Percentiles rank a stretch among this genome's conserved stretches.
Conservation (phyloP, 768 basidiomycete genomes). For the Russula earlei region DNA sequence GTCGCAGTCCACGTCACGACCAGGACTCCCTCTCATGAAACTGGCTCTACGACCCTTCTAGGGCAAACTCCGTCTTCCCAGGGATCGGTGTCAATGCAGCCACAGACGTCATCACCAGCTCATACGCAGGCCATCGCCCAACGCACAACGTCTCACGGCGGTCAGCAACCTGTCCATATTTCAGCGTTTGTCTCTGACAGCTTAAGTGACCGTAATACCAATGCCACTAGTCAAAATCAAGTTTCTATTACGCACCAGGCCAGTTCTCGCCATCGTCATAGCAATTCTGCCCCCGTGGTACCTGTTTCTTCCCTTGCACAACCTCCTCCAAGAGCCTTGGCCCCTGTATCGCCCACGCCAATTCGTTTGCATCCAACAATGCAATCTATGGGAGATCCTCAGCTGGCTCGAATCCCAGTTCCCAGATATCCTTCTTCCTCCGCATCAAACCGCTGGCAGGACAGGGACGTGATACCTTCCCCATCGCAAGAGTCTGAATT, state of each 20-base stretch:
- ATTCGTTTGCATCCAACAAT: constrained; percentile 11
- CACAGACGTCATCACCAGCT: constrained; percentile 5
- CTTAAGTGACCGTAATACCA: not conserved
- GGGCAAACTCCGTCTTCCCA: constrained; percentile 20
- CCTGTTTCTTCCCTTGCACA: constrained; percentile 9
- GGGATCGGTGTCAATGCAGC: constrained; percentile 9
- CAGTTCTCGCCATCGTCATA: constrained; percentile 14
- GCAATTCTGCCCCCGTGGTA: constrained; percentile 7
- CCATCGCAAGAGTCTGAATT: constrained; percentile 19
- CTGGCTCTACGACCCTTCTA: constrained; percentile 20
- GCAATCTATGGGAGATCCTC: constrained; percentile 7
- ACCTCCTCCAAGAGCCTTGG: not conserved
- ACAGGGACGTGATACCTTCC: constrained; percentile 12
- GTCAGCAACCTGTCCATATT: constrained; percentile 3
- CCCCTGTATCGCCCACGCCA: constrained; percentile 12
- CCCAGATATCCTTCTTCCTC: constrained; percentile 14
- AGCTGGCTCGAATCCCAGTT: not conserved
- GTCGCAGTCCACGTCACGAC: constrained; percentile 9
- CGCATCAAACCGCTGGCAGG: not conserved
- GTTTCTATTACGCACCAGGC: constrained; percentile 9
- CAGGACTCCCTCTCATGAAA: constrained; percentile 19
- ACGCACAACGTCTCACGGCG: not conserved
- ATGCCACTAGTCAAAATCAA: not conserved
- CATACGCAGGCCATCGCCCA: constrained; percentile 7
- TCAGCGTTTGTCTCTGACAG: not conserved